Evolutionary conservation across 768 basidiomycete species (phyloP).

Genomic region (Panus rudis): DNA sequence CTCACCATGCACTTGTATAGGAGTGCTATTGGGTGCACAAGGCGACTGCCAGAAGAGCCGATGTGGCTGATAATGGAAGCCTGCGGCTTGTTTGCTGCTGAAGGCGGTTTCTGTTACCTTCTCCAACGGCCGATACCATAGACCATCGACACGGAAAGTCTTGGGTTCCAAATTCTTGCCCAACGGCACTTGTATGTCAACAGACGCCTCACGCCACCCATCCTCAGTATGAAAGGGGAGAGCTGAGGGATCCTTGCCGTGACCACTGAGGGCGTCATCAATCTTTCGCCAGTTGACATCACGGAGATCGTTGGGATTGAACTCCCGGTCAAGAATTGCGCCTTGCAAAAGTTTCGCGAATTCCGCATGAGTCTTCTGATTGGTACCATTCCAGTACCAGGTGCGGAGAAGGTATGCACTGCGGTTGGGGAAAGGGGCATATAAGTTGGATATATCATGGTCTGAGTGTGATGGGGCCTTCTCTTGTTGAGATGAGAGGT

Average conservation of each 20-base stretch:
- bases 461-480: no score
- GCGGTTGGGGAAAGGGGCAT: not conserved
- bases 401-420: not conserved
- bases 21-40: not conserved
- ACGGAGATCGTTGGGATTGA: not conserved
- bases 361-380: not conserved
- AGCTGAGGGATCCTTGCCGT: not conserved
- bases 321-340: not conserved
- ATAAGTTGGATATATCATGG: no score
- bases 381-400: constrained; percentile 1
- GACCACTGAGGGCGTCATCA: not conserved
- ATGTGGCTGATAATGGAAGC: constrained; percentile 1
- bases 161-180: not conserved
- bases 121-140: not conserved
- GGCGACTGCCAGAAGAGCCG: constrained; percentile 1
- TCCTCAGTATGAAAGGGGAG: constrained; percentile 9
- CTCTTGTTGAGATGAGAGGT: no score
- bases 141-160: not conserved
- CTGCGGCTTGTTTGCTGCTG: not conserved
- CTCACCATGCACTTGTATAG: constrained; percentile 15
- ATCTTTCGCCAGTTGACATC: constrained; percentile 6
- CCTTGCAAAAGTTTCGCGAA: not conserved
- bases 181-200: not conserved
- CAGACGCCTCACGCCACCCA: not conserved
- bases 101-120: not conserved